These are phyloP conservation scores for Bruguiera gymnorhiza DNA, from an alignment of 345 rosid species.

Conservation along the genomic window DNA sequence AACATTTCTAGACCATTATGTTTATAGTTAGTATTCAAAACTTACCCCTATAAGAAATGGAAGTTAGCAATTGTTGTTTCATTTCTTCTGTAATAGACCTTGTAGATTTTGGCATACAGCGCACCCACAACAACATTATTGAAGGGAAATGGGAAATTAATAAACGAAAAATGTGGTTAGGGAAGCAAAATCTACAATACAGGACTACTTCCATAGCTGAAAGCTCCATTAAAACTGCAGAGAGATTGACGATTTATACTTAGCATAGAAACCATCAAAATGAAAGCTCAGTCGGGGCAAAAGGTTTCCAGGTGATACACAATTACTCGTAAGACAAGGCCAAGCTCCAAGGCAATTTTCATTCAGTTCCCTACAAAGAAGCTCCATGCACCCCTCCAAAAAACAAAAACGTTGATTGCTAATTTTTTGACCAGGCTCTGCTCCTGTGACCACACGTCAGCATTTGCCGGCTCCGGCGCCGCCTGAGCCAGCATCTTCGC, in stretches of 20 bases:
- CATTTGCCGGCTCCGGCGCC: conserved; percentile 33
- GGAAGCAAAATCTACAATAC: conserved; percentile 7
- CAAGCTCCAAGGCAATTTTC: conserved; percentile 25
- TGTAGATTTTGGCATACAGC: too few species aligned
- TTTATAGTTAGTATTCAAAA: too few species aligned
- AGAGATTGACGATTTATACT: neutral
- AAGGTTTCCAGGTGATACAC: conserved; percentile 10
- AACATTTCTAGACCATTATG: too few species aligned
- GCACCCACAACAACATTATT: too few species aligned
- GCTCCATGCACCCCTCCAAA: too few species aligned
- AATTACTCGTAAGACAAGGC: neutral
- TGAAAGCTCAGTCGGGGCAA: conserved; percentile 39
- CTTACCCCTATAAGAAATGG: too few species aligned
- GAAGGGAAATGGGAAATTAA: too few species aligned
- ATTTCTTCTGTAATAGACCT: too few species aligned
- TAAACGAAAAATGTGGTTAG: neutral
- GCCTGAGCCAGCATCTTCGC: conserved; percentile 3
- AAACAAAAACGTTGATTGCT: too few species aligned
- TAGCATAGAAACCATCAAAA: conserved; percentile 40
- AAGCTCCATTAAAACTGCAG: neutral
- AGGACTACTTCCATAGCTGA: too few species aligned
- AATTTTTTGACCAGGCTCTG: conserved; percentile 15
- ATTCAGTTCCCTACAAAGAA: conserved; percentile 14
- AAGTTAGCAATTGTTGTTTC: too few species aligned
- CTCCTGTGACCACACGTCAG: conserved; percentile 10